These are phyloP conservation scores for Marasmius oreades DNA, from an alignment of 1,284 basidiomycete species.

Conservation along the genomic window DNA sequence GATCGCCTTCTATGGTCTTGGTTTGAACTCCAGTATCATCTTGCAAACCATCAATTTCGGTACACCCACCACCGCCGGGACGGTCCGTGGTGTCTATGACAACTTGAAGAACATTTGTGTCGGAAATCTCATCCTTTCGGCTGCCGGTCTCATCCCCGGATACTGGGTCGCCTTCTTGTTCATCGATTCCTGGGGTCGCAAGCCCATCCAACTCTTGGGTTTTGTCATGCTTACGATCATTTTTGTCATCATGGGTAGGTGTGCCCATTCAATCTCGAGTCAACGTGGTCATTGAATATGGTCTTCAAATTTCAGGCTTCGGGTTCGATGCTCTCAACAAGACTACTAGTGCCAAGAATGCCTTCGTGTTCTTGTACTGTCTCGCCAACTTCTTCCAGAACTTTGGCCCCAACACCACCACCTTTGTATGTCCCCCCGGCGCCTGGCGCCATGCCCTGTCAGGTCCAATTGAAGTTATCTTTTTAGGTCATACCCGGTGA, in stretches of 20 bases:
- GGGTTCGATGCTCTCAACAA: slow-evolving; percentile 65
- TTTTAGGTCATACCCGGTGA: slow-evolving; percentile 84
- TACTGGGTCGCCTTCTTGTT: slow-evolving; percentile 71
- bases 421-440: slow-evolving; percentile 8
- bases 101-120: slow-evolving; percentile 52
- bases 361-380: slow-evolving; percentile 79
- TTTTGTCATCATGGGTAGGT: slow-evolving; percentile 59
- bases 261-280: background rate
- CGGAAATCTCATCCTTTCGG: slow-evolving; percentile 68
- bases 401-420: slow-evolving; percentile 43
- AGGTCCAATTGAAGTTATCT: slow-evolving; percentile 46
- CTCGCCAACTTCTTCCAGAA: slow-evolving; percentile 74
- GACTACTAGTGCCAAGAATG: slow-evolving; percentile 48
- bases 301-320: slow-evolving; percentile 46
- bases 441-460: slow-evolving; percentile 33
- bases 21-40: slow-evolving; percentile 75
- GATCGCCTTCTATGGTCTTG: slow-evolving; percentile 84
- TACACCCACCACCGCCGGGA: slow-evolving; percentile 32
- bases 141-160: slow-evolving; percentile 71
- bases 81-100: slow-evolving; percentile 41
- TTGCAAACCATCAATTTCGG: slow-evolving; percentile 57
- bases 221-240: slow-evolving; percentile 67
- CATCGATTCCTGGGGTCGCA: slow-evolving; percentile 72
- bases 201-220: slow-evolving; percentile 77
- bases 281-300: slow-evolving; percentile 15